A percentile compares a stretch with the other conserved stretches of the same genome.
phyloP scores from a whole-genome alignment of 2,329 filamentous ascomycete genomes.

The Diaporthe destruens region DNA sequence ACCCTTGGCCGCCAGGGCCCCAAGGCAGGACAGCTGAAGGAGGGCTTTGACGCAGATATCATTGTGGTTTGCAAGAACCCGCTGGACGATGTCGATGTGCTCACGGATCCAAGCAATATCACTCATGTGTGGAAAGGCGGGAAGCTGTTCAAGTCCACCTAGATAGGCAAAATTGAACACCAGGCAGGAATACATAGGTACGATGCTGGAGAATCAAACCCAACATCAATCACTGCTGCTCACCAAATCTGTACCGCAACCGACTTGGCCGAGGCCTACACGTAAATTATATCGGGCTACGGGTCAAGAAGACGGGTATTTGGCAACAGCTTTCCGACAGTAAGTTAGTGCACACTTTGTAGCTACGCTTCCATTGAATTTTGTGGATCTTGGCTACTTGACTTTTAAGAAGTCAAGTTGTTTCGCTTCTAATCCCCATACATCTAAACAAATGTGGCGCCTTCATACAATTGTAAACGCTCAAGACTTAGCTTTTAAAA shows the following conservation, averaged over 20 bases:
- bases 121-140: constrained; percentile 63
- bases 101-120: constrained; percentile 55
- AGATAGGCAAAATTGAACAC: not conserved
- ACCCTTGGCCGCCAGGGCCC: constrained; percentile 60
- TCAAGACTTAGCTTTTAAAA: too few relatives aligned
- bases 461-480: too few relatives aligned
- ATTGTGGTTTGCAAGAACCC: constrained; percentile 60
- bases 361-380: not conserved
- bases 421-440: too few relatives aligned
- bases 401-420: not conserved
- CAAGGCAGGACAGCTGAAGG: constrained; percentile 57
- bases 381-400: not conserved
- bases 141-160: constrained; percentile 54
- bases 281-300: too few relatives aligned
- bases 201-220: too few relatives aligned
- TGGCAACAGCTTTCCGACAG: not conserved
- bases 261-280: too few relatives aligned
- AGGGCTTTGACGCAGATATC: constrained; percentile 61
- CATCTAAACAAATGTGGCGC: too few relatives aligned
- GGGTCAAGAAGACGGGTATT: too few relatives aligned
- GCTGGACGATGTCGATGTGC: constrained; percentile 57
- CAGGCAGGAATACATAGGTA: not conserved
- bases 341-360: not conserved
- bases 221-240: too few relatives aligned
- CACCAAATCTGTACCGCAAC: too few relatives aligned